Evolutionary conservation across 306 rosid species (phyloP).

Genomic region (Rosa lucieae): DNA sequence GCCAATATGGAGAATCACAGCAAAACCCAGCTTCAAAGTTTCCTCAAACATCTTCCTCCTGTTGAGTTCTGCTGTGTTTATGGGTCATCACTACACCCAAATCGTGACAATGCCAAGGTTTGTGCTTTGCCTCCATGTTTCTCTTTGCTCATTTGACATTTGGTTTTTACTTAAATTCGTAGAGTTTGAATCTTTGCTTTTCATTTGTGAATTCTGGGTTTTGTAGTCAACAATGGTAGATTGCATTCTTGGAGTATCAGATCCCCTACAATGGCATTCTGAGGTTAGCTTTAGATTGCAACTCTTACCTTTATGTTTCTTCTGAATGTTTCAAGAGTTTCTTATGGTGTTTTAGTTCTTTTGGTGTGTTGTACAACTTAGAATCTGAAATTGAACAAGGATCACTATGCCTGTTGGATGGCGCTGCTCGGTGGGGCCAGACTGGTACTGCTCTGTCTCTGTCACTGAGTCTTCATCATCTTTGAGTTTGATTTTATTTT

Average conservation of each 20-base stretch:
- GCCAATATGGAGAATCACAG: slow-evolving; percentile 25
- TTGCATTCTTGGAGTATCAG: slow-evolving; percentile 54
- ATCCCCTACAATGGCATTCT: slow-evolving; percentile 78
- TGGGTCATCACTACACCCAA: slow-evolving; percentile 55
- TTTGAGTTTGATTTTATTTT: slow-evolving; percentile 14
- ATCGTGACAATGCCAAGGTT: slow-evolving; percentile 36
- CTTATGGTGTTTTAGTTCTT: not conserved
- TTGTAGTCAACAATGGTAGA: slow-evolving; percentile 45
- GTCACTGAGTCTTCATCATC: not conserved
- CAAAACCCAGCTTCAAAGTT: slow-evolving; percentile 32
- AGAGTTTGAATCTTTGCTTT: slow-evolving; percentile 1
- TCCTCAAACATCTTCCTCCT: slow-evolving; percentile 46
- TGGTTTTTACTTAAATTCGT: not conserved
- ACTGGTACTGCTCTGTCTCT: slow-evolving; percentile 56
- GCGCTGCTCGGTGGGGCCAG: slow-evolving; percentile 73
- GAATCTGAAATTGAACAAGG: slow-evolving; percentile 79
- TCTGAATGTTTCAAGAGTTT: slow-evolving; percentile 13
- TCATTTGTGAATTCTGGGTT: slow-evolving; percentile 16
- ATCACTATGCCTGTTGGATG: slow-evolving; percentile 90
- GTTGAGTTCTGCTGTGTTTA: slow-evolving; percentile 56
- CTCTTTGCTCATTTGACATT: not conserved
- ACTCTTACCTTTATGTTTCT: not conserved
- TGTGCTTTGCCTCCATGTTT: not conserved
- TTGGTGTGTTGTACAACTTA: slow-evolving; percentile 27
- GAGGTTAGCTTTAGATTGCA: slow-evolving; percentile 48